Percentiles rank a stretch among this genome's conserved stretches.
phyloP scores from a whole-genome alignment of 495 filamentous ascomycete genomes.

The Tirmania nivea region DNA sequence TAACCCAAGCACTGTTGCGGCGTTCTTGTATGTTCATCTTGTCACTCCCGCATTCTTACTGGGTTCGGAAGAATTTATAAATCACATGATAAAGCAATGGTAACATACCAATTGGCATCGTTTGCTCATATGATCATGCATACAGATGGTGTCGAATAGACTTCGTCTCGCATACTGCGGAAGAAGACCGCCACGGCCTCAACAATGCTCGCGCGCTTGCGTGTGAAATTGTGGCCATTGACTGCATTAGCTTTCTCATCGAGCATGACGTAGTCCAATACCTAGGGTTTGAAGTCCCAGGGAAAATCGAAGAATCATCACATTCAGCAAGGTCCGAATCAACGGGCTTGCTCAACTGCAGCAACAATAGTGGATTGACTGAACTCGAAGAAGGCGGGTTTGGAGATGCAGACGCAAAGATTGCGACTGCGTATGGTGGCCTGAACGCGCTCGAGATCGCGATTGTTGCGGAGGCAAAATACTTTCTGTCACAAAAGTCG shows the following conservation, averaged over 20 bases:
- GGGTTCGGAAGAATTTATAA: neutral
- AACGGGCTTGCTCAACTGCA: neutral
- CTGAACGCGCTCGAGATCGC: slow-evolving; percentile 83
- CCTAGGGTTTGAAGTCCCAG: slow-evolving; percentile 51
- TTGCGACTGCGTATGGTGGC: slow-evolving; percentile 45
- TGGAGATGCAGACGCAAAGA: slow-evolving; percentile 27
- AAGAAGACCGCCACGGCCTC: slow-evolving; percentile 41
- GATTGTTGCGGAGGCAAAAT: slow-evolving; percentile 69
- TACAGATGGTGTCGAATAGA: slow-evolving; percentile 4
- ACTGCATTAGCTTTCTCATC: slow-evolving; percentile 57
- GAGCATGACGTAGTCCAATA: slow-evolving; percentile 65
- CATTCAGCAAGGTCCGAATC: slow-evolving; percentile 6
- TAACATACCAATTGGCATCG: neutral
- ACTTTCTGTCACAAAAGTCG: slow-evolving; percentile 64
- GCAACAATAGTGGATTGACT: neutral
- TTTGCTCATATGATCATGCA: neutral
- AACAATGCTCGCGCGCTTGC: slow-evolving; percentile 59
- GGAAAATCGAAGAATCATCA: slow-evolving; percentile 5
- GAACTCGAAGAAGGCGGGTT: slow-evolving; percentile 11
- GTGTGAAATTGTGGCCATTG: slow-evolving; percentile 83
- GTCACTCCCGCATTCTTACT: too few species aligned
- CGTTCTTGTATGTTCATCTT: slow-evolving; percentile 14
- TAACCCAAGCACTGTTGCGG: slow-evolving; percentile 17
- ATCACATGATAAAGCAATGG: neutral
- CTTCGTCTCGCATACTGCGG: slow-evolving; percentile 13